phyloP scores from a whole-genome alignment of 371 early-diverging fungal genomes.

The Syncephalis fuscata region DNA sequence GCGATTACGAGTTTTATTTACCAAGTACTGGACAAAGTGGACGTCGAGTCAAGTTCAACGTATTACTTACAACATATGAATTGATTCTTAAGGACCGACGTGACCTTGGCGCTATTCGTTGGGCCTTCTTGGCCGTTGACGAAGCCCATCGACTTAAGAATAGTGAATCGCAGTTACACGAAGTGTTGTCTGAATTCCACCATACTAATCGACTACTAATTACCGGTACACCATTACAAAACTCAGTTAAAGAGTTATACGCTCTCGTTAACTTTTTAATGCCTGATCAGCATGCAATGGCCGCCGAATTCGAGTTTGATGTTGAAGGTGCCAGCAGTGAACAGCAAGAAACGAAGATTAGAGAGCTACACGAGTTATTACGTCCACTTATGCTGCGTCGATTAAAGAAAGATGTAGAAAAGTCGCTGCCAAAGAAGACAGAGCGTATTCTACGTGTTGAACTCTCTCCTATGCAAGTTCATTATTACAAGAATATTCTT shows the following conservation, averaged over 20 bases:
- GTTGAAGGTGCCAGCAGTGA: conserved; percentile 14
- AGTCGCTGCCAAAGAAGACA: conserved; percentile 83
- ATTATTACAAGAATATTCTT: conserved; percentile 84
- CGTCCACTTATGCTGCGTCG: conserved; percentile 87
- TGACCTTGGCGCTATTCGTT: conserved; percentile 51
- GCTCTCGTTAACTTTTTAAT: conserved; percentile 68
- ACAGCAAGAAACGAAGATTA: conserved; percentile 68
- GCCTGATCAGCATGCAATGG: conserved; percentile 65
- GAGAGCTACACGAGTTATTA: conserved; percentile 63
- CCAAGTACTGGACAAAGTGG: conserved; percentile 7
- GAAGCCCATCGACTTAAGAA: conserved; percentile 90
- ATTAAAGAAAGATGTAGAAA: conserved; percentile 95
- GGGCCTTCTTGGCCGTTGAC: conserved; percentile 79
- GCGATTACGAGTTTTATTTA: conserved; percentile 81
- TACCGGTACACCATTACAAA: conserved; percentile 84
- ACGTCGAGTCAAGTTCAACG: conserved; percentile 70
- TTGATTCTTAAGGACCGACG: conserved; percentile 81
- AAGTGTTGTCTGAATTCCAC: conserved; percentile 55
- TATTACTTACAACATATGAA: conserved; percentile 89
- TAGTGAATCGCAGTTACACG: conserved; percentile 72
- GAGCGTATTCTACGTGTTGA: conserved; percentile 92
- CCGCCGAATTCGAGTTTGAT: conserved; percentile 30
- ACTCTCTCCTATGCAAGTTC: conserved; percentile 73
- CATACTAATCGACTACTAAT: conserved; percentile 66
- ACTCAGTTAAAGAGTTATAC: conserved; percentile 70